A percentile compares a stretch with the other conserved stretches of the same genome.
phyloP scores from a whole-genome alignment of 495 filamentous ascomycete species.

The Rostrohypoxylon terebratum region DNA sequence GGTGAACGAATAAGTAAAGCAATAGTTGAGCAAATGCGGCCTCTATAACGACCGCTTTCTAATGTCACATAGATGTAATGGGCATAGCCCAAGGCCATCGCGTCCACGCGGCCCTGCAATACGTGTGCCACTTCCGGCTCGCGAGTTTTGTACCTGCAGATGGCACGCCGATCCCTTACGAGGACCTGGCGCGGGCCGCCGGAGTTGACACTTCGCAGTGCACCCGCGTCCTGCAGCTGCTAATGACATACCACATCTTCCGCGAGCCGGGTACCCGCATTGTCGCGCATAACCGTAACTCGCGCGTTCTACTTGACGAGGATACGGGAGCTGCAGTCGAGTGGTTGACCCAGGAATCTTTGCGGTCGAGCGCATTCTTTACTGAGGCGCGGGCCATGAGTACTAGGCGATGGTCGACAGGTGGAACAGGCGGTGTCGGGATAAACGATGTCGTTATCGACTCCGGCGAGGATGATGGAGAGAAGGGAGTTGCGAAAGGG shows the following conservation, averaged over 20 bases:
- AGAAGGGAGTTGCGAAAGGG: background rate
- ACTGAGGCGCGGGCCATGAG: slow-evolving; percentile 35
- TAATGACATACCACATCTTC: slow-evolving; percentile 64
- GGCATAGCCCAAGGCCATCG: slow-evolving; percentile 43
- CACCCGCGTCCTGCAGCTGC: slow-evolving; percentile 39
- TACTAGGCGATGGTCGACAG: slow-evolving; percentile 27
- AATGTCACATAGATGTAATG: slow-evolving; percentile 34
- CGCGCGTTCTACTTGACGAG: slow-evolving; percentile 52
- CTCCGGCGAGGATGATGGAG: background rate
- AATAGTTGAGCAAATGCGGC: background rate
- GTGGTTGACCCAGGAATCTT: slow-evolving; percentile 40
- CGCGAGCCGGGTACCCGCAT: slow-evolving; percentile 54
- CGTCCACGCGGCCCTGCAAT: slow-evolving; percentile 40
- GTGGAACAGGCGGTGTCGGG: background rate
- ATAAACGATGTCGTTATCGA: background rate
- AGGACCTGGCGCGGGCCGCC: slow-evolving; percentile 28
- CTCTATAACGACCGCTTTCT: background rate
- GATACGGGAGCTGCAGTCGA: slow-evolving; percentile 43
- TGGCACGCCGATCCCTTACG: slow-evolving; percentile 41
- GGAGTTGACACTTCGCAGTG: slow-evolving; percentile 43
- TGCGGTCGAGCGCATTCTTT: slow-evolving; percentile 40
- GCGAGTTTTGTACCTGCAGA: slow-evolving; percentile 36
- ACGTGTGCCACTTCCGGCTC: slow-evolving; percentile 42
- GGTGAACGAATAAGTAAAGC: background rate
- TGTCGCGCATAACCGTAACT: slow-evolving; percentile 53